Conservation (phyloP, 352 stramenopile species). For the Pythium chondricola region DNA sequence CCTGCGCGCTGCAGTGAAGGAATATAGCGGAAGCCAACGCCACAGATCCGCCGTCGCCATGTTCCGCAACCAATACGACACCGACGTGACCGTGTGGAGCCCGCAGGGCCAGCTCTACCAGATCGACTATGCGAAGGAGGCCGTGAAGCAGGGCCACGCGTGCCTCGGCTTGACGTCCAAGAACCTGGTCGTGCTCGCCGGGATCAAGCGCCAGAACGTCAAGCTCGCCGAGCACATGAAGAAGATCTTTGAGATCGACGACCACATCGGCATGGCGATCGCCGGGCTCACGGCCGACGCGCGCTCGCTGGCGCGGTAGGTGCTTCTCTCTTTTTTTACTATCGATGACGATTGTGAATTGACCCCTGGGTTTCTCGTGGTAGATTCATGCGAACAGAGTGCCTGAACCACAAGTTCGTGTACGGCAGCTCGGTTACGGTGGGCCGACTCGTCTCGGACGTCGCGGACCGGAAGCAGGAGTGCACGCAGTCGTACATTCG, state of each 20-base stretch:
- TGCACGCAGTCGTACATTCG: constrained; percentile 99
- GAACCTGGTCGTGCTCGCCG: constrained; percentile 92
- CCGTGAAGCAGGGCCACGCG: constrained; percentile 94
- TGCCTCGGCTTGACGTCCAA: constrained; percentile 94
- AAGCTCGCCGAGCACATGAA: constrained; percentile 95
- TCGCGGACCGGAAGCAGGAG: constrained; percentile 98
- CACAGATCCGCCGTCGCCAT: constrained; percentile 49
- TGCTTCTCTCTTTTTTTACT: too few relatives aligned
- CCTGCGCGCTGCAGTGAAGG: constrained; percentile 3
- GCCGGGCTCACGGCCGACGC: constrained; percentile 97
- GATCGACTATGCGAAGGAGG: constrained; percentile 96
- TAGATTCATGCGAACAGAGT: constrained; percentile 96
- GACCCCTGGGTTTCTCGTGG: too few relatives aligned
- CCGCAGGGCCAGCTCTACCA: constrained; percentile 98
- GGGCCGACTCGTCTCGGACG: constrained; percentile 92
- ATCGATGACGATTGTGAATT: too few relatives aligned
- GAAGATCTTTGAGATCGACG: constrained; percentile 99
- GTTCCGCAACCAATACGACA: constrained; percentile 99
- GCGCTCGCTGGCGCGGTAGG: constrained; percentile 85
- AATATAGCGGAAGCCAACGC: constrained; percentile 4
- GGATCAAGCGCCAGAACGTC: constrained; percentile 78
- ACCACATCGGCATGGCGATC: constrained; percentile 98
- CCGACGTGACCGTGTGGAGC: constrained; percentile 99
- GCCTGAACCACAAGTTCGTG: constrained; percentile 99
- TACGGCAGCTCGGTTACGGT: constrained; percentile 95